Evolutionary conservation across 768 basidiomycete genomes (phyloP), one percentile per base, ranked within the genome.

Genomic region (Phylloporus sp.): DNA sequence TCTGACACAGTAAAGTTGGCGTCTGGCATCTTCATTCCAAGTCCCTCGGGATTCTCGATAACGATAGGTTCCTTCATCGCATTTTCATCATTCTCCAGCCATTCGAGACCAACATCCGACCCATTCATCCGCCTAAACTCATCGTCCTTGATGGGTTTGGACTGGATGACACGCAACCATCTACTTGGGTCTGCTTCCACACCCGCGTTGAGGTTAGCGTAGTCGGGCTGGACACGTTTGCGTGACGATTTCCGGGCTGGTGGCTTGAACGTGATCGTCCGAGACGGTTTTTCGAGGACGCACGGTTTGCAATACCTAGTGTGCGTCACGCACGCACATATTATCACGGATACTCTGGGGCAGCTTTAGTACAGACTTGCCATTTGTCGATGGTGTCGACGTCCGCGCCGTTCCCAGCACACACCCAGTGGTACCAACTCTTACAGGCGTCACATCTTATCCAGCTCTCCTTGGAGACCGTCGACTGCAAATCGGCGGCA

Each of bases 11-110:
- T 86, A 49, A 95, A 80, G 49, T 80, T 75, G 9, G 69, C 57
- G 2, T 76, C 69, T 2, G 95, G 95, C 85, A 97, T 90, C 65
- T 83, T 85, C 85, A 97, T 92, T 10, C 93, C 95, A 39, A 97
- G 72, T 6, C 90, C 87, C 13, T 90, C 86, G 3, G 87, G 82
- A 7, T 74, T 69, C 66, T 86, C 84, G 45, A 97, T 80, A 26
- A 97, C 72, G 54, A 97, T 78, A 1, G 94, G 94, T 57, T 93
- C 91, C 42, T 69, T 80, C 83, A 91, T 80, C 5, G 91, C 91
- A 47, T 69, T 73, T 24, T 83, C 78, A 59, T 91, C 86, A 15
- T 67, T 76, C 54, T 85, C 81, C 23, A 94, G 60, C 93, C 92
- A 95, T 47, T 85, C 78, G 36, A 83, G 56, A 8, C 77, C 77